These are phyloP conservation scores for Diaporthe aspalathi DNA, from an alignment of 2,329 filamentous ascomycete species.

Conservation along the genomic window DNA sequence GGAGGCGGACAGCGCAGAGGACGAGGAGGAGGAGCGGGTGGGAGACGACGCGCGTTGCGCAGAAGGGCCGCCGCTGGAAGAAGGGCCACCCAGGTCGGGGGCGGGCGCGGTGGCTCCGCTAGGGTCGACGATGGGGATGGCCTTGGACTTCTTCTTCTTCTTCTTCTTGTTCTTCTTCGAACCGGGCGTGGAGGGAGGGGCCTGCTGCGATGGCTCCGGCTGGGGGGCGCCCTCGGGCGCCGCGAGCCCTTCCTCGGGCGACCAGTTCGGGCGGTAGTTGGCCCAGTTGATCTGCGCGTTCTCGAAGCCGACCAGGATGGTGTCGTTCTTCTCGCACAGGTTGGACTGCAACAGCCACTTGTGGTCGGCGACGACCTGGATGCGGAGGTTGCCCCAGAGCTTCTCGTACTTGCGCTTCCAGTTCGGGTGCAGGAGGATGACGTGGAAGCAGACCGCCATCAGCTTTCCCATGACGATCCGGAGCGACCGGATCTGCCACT, in stretches of 20 bases:
- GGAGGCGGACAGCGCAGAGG: background rate
- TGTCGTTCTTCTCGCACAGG: background rate
- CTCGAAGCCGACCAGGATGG: constrained; percentile 34
- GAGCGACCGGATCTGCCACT: constrained; percentile 40
- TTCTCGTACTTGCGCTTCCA: constrained; percentile 31
- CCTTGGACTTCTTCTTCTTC: constrained; percentile 31
- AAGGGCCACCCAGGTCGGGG: background rate
- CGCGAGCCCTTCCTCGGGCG: constrained; percentile 25
- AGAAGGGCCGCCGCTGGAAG: no score
- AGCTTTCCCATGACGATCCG: constrained; percentile 44
- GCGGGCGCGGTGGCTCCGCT: background rate
- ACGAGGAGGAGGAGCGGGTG: constrained; percentile 16
- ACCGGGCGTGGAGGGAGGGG: background rate
- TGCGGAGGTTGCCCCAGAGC: constrained; percentile 21
- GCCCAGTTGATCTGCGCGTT: constrained; percentile 25
- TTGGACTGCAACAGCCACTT: constrained; percentile 33
- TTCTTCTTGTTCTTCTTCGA: constrained; percentile 13
- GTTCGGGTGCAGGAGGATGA: constrained; percentile 41
- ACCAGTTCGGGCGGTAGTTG: constrained; percentile 26
- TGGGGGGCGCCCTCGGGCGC: background rate
- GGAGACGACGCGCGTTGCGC: background rate
- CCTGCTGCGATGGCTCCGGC: background rate
- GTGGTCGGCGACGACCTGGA: constrained; percentile 34
- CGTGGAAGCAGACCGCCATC: constrained; percentile 42
- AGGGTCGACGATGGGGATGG: constrained; percentile 29